These are phyloP conservation scores for Xylaria bambusicola DNA, from an alignment of 495 filamentous ascomycete species.

Conservation along the genomic window DNA sequence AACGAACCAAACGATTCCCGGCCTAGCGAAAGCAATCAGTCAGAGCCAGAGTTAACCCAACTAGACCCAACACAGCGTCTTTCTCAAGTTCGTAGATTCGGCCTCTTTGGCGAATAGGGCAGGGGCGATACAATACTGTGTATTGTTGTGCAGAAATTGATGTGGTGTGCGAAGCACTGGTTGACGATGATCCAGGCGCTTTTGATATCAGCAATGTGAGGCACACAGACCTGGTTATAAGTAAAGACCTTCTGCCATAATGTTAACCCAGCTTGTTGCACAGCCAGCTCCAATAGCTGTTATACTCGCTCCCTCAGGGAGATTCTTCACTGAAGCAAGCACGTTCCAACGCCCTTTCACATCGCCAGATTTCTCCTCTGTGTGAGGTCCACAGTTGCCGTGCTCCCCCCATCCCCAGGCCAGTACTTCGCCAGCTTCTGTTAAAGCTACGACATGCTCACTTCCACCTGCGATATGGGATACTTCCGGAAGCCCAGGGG, in stretches of 20 bases:
- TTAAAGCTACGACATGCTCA: constrained; percentile 77
- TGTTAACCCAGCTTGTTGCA: constrained; percentile 81
- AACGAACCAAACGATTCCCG: constrained; percentile 27
- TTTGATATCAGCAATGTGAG: too few relatives aligned
- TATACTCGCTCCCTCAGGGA: constrained; percentile 48
- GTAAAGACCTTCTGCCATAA: constrained; percentile 32
- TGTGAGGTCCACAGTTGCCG: constrained; percentile 83
- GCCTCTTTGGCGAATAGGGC: constrained; percentile 53
- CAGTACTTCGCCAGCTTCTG: constrained; percentile 60
- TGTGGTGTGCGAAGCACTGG: too few relatives aligned
- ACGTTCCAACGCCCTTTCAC: constrained; percentile 65
- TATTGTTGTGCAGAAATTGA: too few relatives aligned
- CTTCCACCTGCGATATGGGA: constrained; percentile 73
- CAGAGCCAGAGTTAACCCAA: constrained; percentile 34
- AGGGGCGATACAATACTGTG: too few relatives aligned
- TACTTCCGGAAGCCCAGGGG: constrained; percentile 52
- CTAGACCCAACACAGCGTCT: constrained; percentile 69
- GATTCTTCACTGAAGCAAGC: constrained; percentile 53
- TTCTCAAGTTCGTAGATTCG: constrained; percentile 56
- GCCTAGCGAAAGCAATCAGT: constrained; percentile 23
- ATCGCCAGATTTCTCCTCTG: constrained; percentile 57
- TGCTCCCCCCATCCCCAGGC: constrained; percentile 97
- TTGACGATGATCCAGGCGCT: not conserved
- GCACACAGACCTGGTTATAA: constrained; percentile 26
- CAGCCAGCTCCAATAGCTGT: constrained; percentile 75